These are phyloP conservation scores for Ailanthus altissimus DNA, from an alignment of 345 rosid species.

Conservation along the genomic window DNA sequence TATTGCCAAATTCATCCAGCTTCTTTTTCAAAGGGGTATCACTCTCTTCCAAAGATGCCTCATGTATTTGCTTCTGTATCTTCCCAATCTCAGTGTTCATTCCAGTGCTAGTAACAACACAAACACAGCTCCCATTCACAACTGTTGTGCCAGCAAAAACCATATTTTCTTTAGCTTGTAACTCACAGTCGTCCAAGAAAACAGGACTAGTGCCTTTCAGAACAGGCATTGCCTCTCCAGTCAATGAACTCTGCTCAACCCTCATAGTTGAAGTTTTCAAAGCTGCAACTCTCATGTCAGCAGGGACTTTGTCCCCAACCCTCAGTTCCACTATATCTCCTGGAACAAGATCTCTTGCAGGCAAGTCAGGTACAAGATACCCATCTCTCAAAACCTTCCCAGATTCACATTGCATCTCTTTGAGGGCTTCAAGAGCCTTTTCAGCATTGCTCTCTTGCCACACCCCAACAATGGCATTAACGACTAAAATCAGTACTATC, in stretches of 20 bases:
- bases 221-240: conserved; percentile 96
- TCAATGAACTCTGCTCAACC: conserved; percentile 88
- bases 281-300: conserved; percentile 75
- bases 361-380: conserved; percentile 54
- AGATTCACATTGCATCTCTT: conserved; percentile 88
- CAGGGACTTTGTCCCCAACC: conserved; percentile 90
- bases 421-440: conserved; percentile 89
- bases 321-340: conserved; percentile 84
- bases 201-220: conserved; percentile 60
- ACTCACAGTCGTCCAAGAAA: conserved; percentile 60
- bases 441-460: conserved; percentile 98
- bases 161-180: conserved; percentile 89
- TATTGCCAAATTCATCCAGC: conserved; percentile 80
- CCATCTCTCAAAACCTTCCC: conserved; percentile 81
- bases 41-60: conserved; percentile 78
- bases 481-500: conserved; percentile 68
- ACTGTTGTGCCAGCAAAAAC: conserved; percentile 85
- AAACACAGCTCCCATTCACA: conserved; percentile 78
- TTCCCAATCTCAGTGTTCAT: conserved; percentile 94
- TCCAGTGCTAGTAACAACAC: conserved; percentile 66
- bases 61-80: conserved; percentile 86
- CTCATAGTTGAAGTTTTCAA: conserved; percentile 79
- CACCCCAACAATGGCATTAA: conserved; percentile 87
- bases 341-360: conserved; percentile 87
- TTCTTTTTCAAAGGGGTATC: conserved; percentile 91